These are phyloP conservation scores for Arthroderma sp. DNA, from an alignment of 2,329 filamentous ascomycete genomes.

Conservation along the genomic window DNA sequence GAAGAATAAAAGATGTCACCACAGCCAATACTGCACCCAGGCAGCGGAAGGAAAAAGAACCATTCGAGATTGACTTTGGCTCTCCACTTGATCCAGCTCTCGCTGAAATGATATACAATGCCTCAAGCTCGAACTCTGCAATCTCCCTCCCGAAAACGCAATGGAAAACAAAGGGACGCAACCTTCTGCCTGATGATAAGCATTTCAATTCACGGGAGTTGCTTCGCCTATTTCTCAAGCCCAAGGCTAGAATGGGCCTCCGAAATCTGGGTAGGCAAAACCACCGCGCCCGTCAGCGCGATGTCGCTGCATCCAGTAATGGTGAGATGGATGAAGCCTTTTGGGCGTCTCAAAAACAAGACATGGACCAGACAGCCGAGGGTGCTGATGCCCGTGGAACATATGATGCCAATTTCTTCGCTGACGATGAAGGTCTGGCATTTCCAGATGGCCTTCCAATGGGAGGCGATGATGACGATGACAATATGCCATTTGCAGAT, in stretches of 20 bases:
- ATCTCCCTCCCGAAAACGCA: constrained; percentile 87
- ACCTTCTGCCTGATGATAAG: constrained; percentile 91
- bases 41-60: constrained; percentile 85
- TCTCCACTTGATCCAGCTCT: constrained; percentile 58
- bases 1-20: constrained; percentile 73
- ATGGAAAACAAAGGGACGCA: constrained; percentile 86
- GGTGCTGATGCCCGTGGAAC: constrained; percentile 54
- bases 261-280: constrained; percentile 39
- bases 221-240: constrained; percentile 83
- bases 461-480: constrained; percentile 33
- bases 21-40: constrained; percentile 38
- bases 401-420: constrained; percentile 95
- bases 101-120: constrained; percentile 67
- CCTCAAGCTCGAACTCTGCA: constrained; percentile 62
- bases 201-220: constrained; percentile 93
- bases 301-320: constrained; percentile 46
- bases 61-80: constrained; percentile 84
- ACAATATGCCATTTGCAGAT: constrained; percentile 36
- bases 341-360: constrained; percentile 57
- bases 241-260: constrained; percentile 69
- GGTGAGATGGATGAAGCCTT: constrained; percentile 90
- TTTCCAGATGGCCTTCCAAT: constrained; percentile 34
- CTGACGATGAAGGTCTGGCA: constrained; percentile 50
- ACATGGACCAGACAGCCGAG: constrained; percentile 42
- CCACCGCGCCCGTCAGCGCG: constrained; percentile 23